A percentile compares a stretch with the other conserved stretches of the same genome.
phyloP scores from a whole-genome alignment of 257 asterid species.

The Handroanthus guayacan region DNA sequence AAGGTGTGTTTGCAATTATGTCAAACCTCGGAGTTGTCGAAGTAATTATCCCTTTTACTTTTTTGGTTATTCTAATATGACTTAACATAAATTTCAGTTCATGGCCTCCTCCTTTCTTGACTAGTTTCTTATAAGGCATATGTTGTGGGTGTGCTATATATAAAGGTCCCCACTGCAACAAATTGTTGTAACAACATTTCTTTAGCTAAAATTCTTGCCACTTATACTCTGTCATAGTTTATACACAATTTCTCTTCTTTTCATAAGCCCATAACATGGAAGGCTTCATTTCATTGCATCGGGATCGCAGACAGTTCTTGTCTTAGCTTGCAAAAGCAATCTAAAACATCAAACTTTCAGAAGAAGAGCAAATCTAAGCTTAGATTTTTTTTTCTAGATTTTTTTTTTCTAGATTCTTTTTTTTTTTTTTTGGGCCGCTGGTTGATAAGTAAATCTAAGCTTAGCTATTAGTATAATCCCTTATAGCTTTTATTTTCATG shows the following conservation, averaged over 20 bases:
- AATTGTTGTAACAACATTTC: slow-evolving; percentile 17
- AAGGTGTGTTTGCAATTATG: too few relatives aligned
- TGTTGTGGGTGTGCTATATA: slow-evolving; percentile 25
- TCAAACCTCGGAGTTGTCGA: too few relatives aligned
- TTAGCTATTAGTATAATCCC: not conserved
- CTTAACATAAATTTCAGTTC: not conserved
- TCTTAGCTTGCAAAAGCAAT: slow-evolving; percentile 41
- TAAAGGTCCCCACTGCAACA: slow-evolving; percentile 42
- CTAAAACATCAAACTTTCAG: slow-evolving; percentile 27
- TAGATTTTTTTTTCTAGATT: too few relatives aligned
- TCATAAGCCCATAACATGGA: slow-evolving; percentile 38
- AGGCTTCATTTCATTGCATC: slow-evolving; percentile 42
- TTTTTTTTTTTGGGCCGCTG: too few relatives aligned
- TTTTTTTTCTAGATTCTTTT: too few relatives aligned
- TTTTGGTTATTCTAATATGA: slow-evolving; percentile 14
- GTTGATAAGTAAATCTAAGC: too few relatives aligned
- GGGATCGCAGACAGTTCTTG: slow-evolving; percentile 46
- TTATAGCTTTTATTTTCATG: too few relatives aligned
- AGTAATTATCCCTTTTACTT: not conserved
- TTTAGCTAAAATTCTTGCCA: slow-evolving; percentile 34
- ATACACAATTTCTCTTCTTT: slow-evolving; percentile 45
- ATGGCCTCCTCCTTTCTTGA: slow-evolving; percentile 21
- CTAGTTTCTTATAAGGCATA: slow-evolving; percentile 22
- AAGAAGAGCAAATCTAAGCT: slow-evolving; percentile 21
- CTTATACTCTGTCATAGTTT: slow-evolving; percentile 27